phyloP scores from a whole-genome alignment of 2,329 filamentous ascomycete species.

The Talaromyces sp. region DNA sequence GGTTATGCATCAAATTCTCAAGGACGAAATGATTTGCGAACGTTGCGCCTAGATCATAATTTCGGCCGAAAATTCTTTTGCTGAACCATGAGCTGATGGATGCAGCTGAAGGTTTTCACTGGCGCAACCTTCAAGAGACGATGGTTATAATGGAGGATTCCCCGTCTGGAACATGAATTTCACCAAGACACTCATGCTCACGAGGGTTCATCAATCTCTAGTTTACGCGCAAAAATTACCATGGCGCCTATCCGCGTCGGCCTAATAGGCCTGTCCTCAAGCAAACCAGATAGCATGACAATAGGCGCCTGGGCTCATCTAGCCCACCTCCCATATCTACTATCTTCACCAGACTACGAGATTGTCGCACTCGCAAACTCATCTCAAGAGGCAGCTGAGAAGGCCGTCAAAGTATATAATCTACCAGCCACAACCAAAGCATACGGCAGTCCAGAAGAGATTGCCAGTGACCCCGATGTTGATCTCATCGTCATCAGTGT shows the following conservation, averaged over 20 bases:
- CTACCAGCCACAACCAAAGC: constrained; percentile 8
- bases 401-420: not conserved
- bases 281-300: not conserved
- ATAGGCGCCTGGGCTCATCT: constrained; percentile 2
- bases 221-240: not conserved
- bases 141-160: not conserved
- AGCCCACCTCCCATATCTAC: constrained; percentile 7
- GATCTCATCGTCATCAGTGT: constrained; percentile 12
- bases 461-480: constrained; percentile 8
- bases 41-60: not conserved
- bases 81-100: not conserved
- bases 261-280: constrained; percentile 7
- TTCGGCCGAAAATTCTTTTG: not conserved
- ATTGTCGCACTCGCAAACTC: constrained; percentile 13
- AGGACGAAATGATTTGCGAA: not conserved
- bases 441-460: constrained; percentile 4
- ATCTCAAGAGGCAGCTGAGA: not conserved
- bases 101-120: too few species aligned
- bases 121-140: not conserved
- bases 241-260: constrained; percentile 16
- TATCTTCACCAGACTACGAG: constrained; percentile 8
- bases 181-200: not conserved
- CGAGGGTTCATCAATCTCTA: not conserved
- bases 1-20: not conserved
- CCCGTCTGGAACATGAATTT: not conserved